These are phyloP conservation scores for Pilasporangium apinafurcum DNA, from an alignment of 352 stramenopile species.

Conservation along the genomic window DNA sequence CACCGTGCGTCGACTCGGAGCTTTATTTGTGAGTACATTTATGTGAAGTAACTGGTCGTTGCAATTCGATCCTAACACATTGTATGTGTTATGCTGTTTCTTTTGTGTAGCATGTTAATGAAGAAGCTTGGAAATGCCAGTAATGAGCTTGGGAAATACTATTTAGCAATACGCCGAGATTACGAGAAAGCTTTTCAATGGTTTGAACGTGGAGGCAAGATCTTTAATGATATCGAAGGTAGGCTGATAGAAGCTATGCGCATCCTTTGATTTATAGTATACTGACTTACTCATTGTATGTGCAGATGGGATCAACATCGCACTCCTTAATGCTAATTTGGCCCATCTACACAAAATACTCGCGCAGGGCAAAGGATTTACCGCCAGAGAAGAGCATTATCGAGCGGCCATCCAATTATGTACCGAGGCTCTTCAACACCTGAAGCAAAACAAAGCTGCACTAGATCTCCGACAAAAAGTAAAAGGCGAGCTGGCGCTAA, in stretches of 20 bases:
- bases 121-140: conserved; percentile 85
- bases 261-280: background rate
- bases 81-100: conserved; percentile 1
- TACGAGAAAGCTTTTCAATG: conserved; percentile 58
- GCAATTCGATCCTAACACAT: conserved; percentile 3
- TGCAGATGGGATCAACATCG: conserved; percentile 74
- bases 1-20: conserved; percentile 59
- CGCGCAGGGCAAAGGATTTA: conserved; percentile 33
- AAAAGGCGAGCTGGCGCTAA: conserved; percentile 75
- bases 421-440: conserved; percentile 41
- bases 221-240: conserved; percentile 84
- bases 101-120: conserved; percentile 57
- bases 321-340: conserved; percentile 71
- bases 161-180: conserved; percentile 26
- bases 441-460: conserved; percentile 69
- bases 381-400: conserved; percentile 50
- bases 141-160: conserved; percentile 81
- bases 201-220: conserved; percentile 74
- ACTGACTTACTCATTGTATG: background rate
- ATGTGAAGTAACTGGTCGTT: background rate
- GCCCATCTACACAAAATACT: conserved; percentile 85
- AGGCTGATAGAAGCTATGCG: background rate
- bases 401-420: conserved; percentile 55
- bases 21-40: conserved; percentile 69
- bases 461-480: conserved; percentile 58